phyloP scores from a whole-genome alignment of 2,329 filamentous ascomycete genomes.

The Fusarium staphyleae region DNA sequence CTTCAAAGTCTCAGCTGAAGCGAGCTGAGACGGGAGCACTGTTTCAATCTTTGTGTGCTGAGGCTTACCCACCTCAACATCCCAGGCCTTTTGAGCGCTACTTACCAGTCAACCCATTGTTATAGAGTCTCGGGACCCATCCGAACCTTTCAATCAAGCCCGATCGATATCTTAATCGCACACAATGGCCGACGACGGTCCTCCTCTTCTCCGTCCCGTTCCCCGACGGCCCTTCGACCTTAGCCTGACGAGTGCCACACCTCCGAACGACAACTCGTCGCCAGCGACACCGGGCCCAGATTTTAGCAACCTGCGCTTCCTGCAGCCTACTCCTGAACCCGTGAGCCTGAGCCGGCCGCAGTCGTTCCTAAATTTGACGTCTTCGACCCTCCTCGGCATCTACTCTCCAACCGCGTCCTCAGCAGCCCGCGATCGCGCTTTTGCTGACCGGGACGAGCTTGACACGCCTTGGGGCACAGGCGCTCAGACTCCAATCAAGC shows the following conservation, averaged over 20 bases:
- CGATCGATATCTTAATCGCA: neutral
- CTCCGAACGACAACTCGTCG: constrained; percentile 47
- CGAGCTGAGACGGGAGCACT: constrained; percentile 7
- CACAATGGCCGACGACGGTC: constrained; percentile 53
- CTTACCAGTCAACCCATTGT: neutral
- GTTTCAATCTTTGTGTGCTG: neutral
- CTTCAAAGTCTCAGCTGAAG: constrained; percentile 18
- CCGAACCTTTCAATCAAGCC: neutral
- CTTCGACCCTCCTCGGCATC: constrained; percentile 89
- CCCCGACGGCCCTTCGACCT: constrained; percentile 76
- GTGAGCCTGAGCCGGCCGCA: constrained; percentile 69
- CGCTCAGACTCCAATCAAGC: constrained; percentile 69
- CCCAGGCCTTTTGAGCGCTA: neutral
- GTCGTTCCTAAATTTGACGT: constrained; percentile 85
- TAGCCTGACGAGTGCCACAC: constrained; percentile 56
- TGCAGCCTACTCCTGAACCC: constrained; percentile 50
- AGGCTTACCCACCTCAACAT: neutral
- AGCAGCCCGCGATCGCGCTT: constrained; percentile 56
- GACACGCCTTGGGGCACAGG: constrained; percentile 82
- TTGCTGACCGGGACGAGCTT: constrained; percentile 57
- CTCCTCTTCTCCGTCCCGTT: constrained; percentile 70
- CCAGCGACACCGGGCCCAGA: constrained; percentile 35
- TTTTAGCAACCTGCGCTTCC: constrained; percentile 46
- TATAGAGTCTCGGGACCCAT: too few relatives aligned
- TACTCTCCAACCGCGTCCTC: constrained; percentile 74